Evolutionary conservation across 1,284 basidiomycete genomes (phyloP), one percentile per base, ranked within the genome.

Genomic region (Uromyces viciae-fabae): DNA sequence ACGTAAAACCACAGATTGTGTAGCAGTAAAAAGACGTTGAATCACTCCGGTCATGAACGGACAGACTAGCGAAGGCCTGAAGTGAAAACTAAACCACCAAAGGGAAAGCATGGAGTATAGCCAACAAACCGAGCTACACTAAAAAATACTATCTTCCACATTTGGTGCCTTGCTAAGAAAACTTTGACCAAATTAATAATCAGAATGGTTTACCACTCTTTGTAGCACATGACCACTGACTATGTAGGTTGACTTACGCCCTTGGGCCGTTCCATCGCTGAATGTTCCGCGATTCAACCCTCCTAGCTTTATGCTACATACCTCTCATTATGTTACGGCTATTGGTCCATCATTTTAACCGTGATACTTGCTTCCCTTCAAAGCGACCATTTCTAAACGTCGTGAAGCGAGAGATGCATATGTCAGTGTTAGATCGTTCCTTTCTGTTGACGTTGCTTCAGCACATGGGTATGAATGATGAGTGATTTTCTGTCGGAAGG

Each of bases 151-250:
- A 31, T 33, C 49, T 3, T 71, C 15, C 33, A 66, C 4, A n/a
- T 31, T 33, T 72, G 31, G 46, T 54, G 14, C 31, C 38, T 69
- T 46, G 42, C 40, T 46, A 38, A 11, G 40, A 46, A 46, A 69
- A 25, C 3, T 72, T 72, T 33, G 38, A 72, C 69, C 46, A 69
- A 54, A 54, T 43, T 31, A 11, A 52, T 54, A 33, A 22, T 38
- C 49, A 38, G 49, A 43, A 38, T 36, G 69, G 69, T 14, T 36
- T 46, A 54, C 28, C 69, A 52, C 46, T 54, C 49, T 71, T 71
- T 33, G 68, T 33, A 31, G 38, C 28, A 31, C 25, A 36, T 62
- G 31, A 42, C n/a, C 38, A 69, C 33, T 17, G 66, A 11, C 42
- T 69, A 25, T 69, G 40, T 69, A 28, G 17, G 42, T 14, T 28